Conservation (phyloP, 2,329 filamentous ascomycete genomes). For the Biscogniauxia marginata region DNA sequence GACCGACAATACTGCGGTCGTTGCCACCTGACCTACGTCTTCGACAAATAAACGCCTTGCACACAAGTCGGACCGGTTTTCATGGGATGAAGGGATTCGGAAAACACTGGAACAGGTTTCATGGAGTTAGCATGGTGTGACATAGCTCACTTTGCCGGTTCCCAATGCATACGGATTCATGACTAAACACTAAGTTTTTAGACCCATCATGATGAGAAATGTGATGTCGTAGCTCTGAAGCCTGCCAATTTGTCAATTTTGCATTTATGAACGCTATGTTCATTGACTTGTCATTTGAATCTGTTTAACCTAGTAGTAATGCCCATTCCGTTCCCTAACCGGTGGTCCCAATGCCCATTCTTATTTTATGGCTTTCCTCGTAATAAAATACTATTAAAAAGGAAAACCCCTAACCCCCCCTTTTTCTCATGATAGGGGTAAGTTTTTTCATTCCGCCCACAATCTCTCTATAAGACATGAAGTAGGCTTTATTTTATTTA, state of each 20-base stretch:
- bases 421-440: no score
- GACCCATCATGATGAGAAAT: background rate
- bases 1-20: conserved; percentile 96
- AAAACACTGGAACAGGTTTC: conserved; percentile 16
- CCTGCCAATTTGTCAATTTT: no score
- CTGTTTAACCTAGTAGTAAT: no score
- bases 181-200: background rate
- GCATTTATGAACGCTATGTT: no score
- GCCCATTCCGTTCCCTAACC: no score
- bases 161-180: conserved; percentile 6
- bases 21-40: conserved; percentile 72
- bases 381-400: no score
- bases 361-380: no score
- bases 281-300: no score
- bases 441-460: no score
- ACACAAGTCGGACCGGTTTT: conserved; percentile 8
- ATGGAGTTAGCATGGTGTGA: conserved; percentile 14
- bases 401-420: no score
- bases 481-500: background rate
- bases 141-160: conserved; percentile 8
- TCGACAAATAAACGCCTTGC: conserved; percentile 51
- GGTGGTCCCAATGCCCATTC: no score
- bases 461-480: background rate
- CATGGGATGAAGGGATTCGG: conserved; percentile 11
- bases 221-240: background rate